phyloP scores from a whole-genome alignment of 2,329 filamentous ascomycete genomes.

The Hypoxylon sp. region DNA sequence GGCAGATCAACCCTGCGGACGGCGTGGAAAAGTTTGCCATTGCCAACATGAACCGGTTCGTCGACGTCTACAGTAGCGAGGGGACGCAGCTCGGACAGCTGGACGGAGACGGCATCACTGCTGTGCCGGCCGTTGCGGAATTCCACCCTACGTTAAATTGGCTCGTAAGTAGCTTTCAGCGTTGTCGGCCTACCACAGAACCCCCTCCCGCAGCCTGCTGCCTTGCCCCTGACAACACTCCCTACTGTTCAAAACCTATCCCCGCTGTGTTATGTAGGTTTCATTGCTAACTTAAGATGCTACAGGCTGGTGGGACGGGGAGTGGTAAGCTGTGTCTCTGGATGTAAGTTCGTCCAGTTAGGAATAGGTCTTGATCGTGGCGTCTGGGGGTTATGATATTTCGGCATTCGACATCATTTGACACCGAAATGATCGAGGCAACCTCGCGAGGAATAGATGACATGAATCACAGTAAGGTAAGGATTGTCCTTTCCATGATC shows the following conservation, averaged over 20 bases:
- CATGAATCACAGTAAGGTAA: too few relatives aligned
- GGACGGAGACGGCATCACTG: conserved; percentile 88
- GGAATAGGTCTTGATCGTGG: background rate
- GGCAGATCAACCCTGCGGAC: conserved; percentile 82
- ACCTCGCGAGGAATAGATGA: too few relatives aligned
- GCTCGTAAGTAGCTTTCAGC: conserved; percentile 65
- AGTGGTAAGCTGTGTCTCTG: conserved; percentile 93
- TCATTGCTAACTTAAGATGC: conserved; percentile 7
- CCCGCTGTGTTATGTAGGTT: background rate
- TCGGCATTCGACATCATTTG: background rate
- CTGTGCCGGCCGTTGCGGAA: conserved; percentile 89
- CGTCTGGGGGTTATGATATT: background rate
- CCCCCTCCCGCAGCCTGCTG: too few relatives aligned
- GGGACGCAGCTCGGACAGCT: conserved; percentile 90
- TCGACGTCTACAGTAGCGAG: conserved; percentile 84
- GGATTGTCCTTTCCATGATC: too few relatives aligned
- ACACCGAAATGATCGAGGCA: too few relatives aligned
- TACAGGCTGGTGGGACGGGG: conserved; percentile 75
- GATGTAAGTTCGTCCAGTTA: conserved; percentile 62
- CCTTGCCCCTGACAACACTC: background rate
- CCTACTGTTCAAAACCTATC: background rate
- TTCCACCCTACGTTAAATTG: conserved; percentile 90
- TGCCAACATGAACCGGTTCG: conserved; percentile 97
- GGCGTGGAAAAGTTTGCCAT: conserved; percentile 88
- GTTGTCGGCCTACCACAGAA: too few relatives aligned